Conservation (phyloP, 2,329 filamentous ascomycete genomes). For the Phoma herbarum region DNA sequence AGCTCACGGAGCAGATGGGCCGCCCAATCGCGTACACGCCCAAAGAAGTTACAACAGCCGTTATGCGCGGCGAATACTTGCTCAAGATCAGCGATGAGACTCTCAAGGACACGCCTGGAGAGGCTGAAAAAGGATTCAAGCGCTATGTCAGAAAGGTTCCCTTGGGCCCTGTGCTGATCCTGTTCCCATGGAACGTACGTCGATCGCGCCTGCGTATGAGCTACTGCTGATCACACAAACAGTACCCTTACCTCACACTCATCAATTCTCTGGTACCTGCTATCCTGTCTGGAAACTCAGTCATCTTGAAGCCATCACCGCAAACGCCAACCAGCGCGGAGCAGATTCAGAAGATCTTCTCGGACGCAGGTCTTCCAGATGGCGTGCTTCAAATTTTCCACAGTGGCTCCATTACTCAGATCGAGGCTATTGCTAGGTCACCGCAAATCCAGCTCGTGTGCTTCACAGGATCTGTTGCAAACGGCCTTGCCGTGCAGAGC, state of each 20-base stretch:
- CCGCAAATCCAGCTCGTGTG: conserved; percentile 82
- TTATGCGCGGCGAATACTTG: conserved; percentile 85
- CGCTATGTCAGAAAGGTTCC: conserved; percentile 89
- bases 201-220: conserved; percentile 18
- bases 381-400: conserved; percentile 94
- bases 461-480: conserved; percentile 93
- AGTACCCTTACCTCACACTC: conserved; percentile 95
- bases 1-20: conserved; percentile 95
- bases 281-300: conserved; percentile 86
- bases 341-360: conserved; percentile 79
- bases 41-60: conserved; percentile 84
- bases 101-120: conserved; percentile 81
- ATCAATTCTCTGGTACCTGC: conserved; percentile 93
- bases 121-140: conserved; percentile 86
- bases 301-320: conserved; percentile 93
- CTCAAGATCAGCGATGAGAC: conserved; percentile 82
- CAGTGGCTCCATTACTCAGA: conserved; percentile 77
- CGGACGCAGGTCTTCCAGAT: conserved; percentile 79
- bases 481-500: conserved; percentile 84
- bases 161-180: conserved; percentile 84
- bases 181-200: conserved; percentile 96
- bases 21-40: conserved; percentile 86
- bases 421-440: conserved; percentile 80
- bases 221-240: conserved; percentile 29
- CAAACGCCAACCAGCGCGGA: conserved; percentile 94